Base-by-base conservation (phyloP, 2,329 filamentous ascomycete species). In the Aspergillus sp. region DNA sequence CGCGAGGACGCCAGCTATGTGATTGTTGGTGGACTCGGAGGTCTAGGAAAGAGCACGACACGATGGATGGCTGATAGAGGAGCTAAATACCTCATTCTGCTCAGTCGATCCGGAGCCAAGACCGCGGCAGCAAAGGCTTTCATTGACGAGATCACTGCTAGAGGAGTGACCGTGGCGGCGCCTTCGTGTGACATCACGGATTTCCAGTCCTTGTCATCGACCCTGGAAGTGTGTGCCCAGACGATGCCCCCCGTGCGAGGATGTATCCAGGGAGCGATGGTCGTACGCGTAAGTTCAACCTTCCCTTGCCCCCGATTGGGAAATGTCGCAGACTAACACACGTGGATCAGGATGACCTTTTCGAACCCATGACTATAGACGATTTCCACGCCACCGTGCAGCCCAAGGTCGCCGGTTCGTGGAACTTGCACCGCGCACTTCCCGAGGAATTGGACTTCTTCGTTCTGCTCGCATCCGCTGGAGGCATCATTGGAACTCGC, bases 1-100 rank as follows among this genome's bases (percentile, higher is more conserved):
- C 22, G 22, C 22, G 22, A 22, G 22, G 22, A 22, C 22, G 22
- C 22, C 22, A 32, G 12, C n/a, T 56, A 50, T n/a, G 47, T 56
- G 3, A 56, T 56, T 18, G 54, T 47, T 3, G 54, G 54, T 4
- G 54, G 54, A 4, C 54, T 56, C 6, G 47, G 54, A 16, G 54
- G 46, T 11, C 64, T 77, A 31, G 72, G 73, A 24, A 66, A 69
- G n/a, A 64, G 63, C 4, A 63, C 75, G 49, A 59, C 71, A 16
- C 62, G 59, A 9, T 75, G 72, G 72, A 67, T 77, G 63, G 70
- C 68, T 6, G 60, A 65, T 5, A 67, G 65, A 6, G 75, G 75
- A 14, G 75, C 74, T 5, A 68, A 66, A 36, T 67, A 76, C 58
- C 54, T 77, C 14, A 66, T 74, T 6, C 54, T 75, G 11, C 65